Evolutionary conservation across 2,329 filamentous ascomycete species (phyloP), one percentile per base, ranked within the genome.

Genomic region (Allantophomopsis lycopodina): DNA sequence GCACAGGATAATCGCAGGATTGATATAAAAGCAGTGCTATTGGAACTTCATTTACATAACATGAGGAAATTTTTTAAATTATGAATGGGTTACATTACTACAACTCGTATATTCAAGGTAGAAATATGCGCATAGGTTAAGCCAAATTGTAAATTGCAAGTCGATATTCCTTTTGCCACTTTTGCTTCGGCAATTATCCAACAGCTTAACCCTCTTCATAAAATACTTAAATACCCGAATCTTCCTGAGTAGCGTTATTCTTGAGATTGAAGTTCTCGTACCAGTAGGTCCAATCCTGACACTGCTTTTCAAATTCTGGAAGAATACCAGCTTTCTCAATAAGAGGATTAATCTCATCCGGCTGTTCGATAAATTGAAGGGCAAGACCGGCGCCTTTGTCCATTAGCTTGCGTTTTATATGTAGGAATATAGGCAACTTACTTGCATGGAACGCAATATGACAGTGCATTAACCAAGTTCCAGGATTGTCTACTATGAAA

Each of bases 391-490:
- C 35, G 7, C 15, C 15, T 23, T 16, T 17, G 23, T 3, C 8
- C 23, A 28, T 28, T 8, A 28, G 23, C 23, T 30, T 28, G 11
- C 4, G 23, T 28, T 28, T 3, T 12, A 28, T 28, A 10, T 3
- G 23, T 12, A 28, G 4, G 23, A 6, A 12, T 28, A 10, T 28
- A 28, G 11, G 10, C 10, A 28, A 28, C 23, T 28, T 10, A 28
- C 23, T 28, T 28, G 42, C 42, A 41, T 46, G 44, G 34, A 35
- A 46, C 3, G 65, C 65, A 38, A 68, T 64, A 47, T 70, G 66
- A 48, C 67, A 71, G 48, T 69, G 67, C 46, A 69, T 60, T 1
- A 67, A 50, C 66, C 66, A 70, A 0, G 56, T 54, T 0, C 68
- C 68, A 2, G 68, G 64, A 50, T 72, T 73, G 40, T 64, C 58